Evolutionary conservation across 306 rosid genomes (phyloP), one percentile per base, ranked within the genome.

Genomic region (Lathyrus tuberosus): DNA sequence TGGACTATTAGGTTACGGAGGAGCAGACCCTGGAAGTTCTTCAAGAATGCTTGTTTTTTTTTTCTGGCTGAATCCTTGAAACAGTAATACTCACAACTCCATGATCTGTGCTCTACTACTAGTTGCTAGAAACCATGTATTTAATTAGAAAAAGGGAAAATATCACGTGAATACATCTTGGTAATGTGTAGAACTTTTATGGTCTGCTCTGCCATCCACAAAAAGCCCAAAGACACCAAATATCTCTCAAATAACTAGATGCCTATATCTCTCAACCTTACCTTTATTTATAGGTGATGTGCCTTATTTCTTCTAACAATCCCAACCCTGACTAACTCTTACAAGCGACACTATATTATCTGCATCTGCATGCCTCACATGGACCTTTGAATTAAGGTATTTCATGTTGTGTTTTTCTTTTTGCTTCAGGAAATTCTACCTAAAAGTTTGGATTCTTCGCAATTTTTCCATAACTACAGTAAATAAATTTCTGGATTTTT

Each of bases 391-490:
- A 20, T 40, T 40, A 12, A 58, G 57, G 42, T 70, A 30, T 30
- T 44, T 35, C 6, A 37, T 66, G 18, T 24, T 43, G 20, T 28
- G 28, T 13, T 52, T 70, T 22, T n/a, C 53, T 43, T 60, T 73
- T 38, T 53, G 22, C 67, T 44, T 72, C 13, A 8, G 17, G 26
- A 42, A 67, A 53, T 67, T 65, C 64, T 68, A n/a, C 20, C 61
- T 67, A 22, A 41, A 65, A 58, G 37, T 56, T 57, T 69, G 20
- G 62, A 56, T 52, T 44, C 15, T 35, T 5, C 0, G 3, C 52
- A 53, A 26, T 42, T 47, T 63, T 70, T 52, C 10, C 35, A 9
- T 20, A 40, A 41, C 8, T 80, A 47, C 31, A 52, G 42, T 24
- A 6, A 41, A 57, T 63, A 49, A 8, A 53, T 15, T 28, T 33